Evolutionary conservation across 2,329 filamentous ascomycete species (phyloP).

Genomic region (Chaetomiaceae sp.): DNA sequence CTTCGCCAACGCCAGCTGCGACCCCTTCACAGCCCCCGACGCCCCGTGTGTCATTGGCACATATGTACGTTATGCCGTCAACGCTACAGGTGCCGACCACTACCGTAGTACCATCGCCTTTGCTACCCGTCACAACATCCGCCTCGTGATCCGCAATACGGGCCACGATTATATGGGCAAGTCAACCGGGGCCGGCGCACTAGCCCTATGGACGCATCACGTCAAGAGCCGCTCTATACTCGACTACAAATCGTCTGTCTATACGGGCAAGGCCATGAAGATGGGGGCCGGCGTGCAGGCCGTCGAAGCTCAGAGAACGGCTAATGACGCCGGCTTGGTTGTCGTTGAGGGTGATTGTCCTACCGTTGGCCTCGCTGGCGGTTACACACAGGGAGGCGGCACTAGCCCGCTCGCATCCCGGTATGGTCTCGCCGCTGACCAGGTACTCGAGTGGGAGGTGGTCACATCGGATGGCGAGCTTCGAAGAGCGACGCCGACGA

Average conservation of each 20-base stretch:
- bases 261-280: conserved; percentile 43
- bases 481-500: conserved; percentile 45
- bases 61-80: conserved; percentile 34
- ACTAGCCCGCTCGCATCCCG: conserved; percentile 35
- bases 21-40: conserved; percentile 35
- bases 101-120: conserved; percentile 35
- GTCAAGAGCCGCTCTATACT: conserved; percentile 40
- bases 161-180: conserved; percentile 54
- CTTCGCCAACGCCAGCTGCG: conserved; percentile 32
- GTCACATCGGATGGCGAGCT: conserved; percentile 7
- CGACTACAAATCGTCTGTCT: conserved; percentile 31
- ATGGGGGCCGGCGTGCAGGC: conserved; percentile 48
- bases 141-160: conserved; percentile 50
- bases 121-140: conserved; percentile 41
- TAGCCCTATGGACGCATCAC: conserved; percentile 51
- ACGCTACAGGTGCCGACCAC: conserved; percentile 27
- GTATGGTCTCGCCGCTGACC: neutral
- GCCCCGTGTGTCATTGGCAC: conserved; percentile 24
- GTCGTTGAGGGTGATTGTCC: conserved; percentile 49
- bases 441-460: neutral
- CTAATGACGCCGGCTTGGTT: conserved; percentile 37
- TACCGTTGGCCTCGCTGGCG: conserved; percentile 55
- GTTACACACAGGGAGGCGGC: conserved; percentile 54
- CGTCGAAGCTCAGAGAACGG: conserved; percentile 37
- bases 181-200: conserved; percentile 51